A percentile compares a stretch with the other conserved stretches of the same genome.
Conservation (phyloP, 257 asterid species). For the Nicotiana noctiflora region DNA sequence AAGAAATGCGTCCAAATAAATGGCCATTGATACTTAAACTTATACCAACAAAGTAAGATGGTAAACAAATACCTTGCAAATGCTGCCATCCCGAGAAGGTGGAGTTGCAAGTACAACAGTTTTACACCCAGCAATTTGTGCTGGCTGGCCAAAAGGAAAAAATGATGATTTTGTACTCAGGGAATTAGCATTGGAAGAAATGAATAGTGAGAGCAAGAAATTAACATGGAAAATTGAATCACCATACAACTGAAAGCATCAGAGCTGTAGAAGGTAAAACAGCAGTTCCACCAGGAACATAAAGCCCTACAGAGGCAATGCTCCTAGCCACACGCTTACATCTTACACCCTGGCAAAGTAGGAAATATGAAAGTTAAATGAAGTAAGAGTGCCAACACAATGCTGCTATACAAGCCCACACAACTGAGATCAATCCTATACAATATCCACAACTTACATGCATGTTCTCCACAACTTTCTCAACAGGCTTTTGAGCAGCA, state of each 20-base stretch:
- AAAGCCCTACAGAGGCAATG: constrained; percentile 90
- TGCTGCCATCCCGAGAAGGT: constrained; percentile 81
- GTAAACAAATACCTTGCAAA: constrained; percentile 64
- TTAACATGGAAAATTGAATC: constrained; percentile 17
- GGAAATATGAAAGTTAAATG: constrained; percentile 5
- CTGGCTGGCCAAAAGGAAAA: constrained; percentile 64
- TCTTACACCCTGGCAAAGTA: constrained; percentile 70
- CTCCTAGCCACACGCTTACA: constrained; percentile 92
- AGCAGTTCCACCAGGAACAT: constrained; percentile 99
- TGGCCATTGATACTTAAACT: background rate
- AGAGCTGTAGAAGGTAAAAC: constrained; percentile 97
- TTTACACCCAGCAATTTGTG: constrained; percentile 98
- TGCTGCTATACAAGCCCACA: background rate
- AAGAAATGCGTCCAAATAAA: background rate
- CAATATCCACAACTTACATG: constrained; percentile 36
- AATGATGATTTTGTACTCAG: background rate
- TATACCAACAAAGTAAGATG: background rate
- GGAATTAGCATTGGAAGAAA: background rate
- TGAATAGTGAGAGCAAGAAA: background rate
- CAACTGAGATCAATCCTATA: background rate
- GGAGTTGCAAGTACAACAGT: constrained; percentile 95
- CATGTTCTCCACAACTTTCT: constrained; percentile 82
- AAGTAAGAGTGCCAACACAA: background rate
- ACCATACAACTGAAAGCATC: constrained; percentile 94
- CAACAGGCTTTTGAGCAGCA: constrained; percentile 80